Percentiles rank a stretch among this genome's conserved stretches.
Conservation (phyloP, 225 moss, liverwort and hornwort species). For the Pseudoscleropodium purum region DNA sequence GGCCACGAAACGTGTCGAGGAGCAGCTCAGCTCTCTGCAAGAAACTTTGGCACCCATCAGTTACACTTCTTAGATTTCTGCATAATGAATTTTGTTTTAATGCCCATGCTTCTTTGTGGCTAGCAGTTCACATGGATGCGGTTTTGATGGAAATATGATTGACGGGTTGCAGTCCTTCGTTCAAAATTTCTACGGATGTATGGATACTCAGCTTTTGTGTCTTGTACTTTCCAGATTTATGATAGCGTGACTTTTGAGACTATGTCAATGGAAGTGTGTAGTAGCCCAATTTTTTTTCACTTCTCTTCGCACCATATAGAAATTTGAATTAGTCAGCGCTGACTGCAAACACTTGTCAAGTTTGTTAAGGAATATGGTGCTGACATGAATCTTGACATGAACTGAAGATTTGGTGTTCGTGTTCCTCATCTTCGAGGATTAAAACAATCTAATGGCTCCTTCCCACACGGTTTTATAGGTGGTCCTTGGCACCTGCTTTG, state of each 20-base stretch:
- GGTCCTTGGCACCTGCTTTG: neutral
- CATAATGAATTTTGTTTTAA: neutral
- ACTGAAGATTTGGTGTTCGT: neutral
- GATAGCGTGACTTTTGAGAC: neutral
- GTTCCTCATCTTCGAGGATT: neutral
- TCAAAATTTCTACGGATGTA: neutral
- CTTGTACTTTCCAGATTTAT: neutral
- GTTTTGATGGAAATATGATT: slow-evolving; percentile 22
- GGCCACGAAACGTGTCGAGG: slow-evolving; percentile 63
- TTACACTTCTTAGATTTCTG: slow-evolving; percentile 43
- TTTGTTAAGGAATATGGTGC: neutral
- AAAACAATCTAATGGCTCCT: neutral
- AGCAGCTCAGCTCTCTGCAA: slow-evolving; percentile 54
- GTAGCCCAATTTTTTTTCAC: no score
- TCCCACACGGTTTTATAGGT: neutral
- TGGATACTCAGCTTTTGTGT: neutral
- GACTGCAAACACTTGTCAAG: neutral
- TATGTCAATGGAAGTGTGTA: neutral
- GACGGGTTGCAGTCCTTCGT: neutral
- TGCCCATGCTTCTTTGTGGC: neutral
- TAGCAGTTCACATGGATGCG: slow-evolving; percentile 5
- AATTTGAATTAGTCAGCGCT: neutral
- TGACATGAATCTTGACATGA: neutral
- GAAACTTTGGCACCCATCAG: slow-evolving; percentile 63
- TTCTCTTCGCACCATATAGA: no score